Percentiles rank a stretch among this genome's conserved stretches.
These are phyloP conservation scores for Candida taoyuanica DNA, from an alignment of 805 yeast genomes.

Conservation along the genomic window DNA sequence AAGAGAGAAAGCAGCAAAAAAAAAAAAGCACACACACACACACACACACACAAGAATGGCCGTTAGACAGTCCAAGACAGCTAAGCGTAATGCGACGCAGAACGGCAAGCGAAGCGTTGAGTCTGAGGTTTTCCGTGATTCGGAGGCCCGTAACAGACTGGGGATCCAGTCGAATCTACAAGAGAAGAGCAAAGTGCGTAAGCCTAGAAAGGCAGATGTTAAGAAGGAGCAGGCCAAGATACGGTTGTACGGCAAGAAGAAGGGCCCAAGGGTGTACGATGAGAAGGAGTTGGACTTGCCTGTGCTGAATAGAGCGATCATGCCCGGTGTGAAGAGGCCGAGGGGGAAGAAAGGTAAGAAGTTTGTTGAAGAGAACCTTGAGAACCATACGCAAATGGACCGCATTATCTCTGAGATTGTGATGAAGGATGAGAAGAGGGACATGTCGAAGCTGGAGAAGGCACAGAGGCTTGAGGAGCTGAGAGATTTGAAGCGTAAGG, in stretches of 20 bases:
- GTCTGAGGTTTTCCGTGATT: slow-evolving; percentile 63
- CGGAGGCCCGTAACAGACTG: slow-evolving; percentile 63
- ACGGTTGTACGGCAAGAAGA: slow-evolving; percentile 58
- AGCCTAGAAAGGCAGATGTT: slow-evolving; percentile 45
- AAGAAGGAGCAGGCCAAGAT: slow-evolving; percentile 64
- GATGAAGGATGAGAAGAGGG: slow-evolving; percentile 70
- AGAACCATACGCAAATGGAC: slow-evolving; percentile 52
- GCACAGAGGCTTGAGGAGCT: slow-evolving; percentile 85
- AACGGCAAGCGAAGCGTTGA: slow-evolving; percentile 53
- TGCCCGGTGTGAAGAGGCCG: slow-evolving; percentile 76
- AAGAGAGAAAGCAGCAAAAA: no score
- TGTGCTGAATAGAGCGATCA: slow-evolving; percentile 70
- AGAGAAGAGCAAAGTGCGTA: slow-evolving; percentile 50
- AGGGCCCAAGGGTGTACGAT: slow-evolving; percentile 45
- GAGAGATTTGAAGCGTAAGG: slow-evolving; percentile 80
- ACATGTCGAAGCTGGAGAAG: slow-evolving; percentile 87
- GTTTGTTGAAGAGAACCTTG: slow-evolving; percentile 58
- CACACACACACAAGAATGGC: slow-evolving; percentile 36
- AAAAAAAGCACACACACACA: no score
- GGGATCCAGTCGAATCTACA: slow-evolving; percentile 36
- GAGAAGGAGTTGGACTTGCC: slow-evolving; percentile 84
- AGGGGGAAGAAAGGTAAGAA: slow-evolving; percentile 86
- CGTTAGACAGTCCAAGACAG: slow-evolving; percentile 54
- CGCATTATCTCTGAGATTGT: slow-evolving; percentile 77
- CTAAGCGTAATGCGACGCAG: slow-evolving; percentile 49